Evolutionary conservation across 768 basidiomycete genomes (phyloP), one percentile per base, ranked within the genome.

Genomic region (Tricholoma flavovirens): DNA sequence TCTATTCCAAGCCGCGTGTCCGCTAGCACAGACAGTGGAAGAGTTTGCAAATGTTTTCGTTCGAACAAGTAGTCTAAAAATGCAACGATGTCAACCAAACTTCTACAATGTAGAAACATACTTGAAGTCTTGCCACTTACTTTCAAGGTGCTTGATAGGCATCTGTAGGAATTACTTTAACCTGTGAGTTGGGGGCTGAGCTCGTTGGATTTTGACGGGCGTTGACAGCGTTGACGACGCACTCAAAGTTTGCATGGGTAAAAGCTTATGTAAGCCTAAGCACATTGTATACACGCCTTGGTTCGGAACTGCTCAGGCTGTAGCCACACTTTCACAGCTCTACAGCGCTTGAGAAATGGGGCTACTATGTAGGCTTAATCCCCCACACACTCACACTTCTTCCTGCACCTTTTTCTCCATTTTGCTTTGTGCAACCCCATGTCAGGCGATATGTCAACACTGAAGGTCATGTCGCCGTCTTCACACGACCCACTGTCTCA

Each of bases 1-100:
- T 99, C 96, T 67, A 99, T 97, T 30, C 97, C 97, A 24, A 99
- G 87, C 45, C 97, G 88, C 52, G 94, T 91, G 67, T 97, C 92
- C 40, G 90, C 81, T 49, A 99, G 79, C 0, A 86, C 84, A 55
- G 82, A 83, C 53, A 98, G 82, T 19, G 91, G 83, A 55, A 88
- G 83, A 38, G 86, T 87, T 71, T 90, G 87, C 60, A 90, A 72
- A 69, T 95, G 90, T 73, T 93, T 92, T 70, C 92, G 88, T 78
- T 94, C 93, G 22, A 80, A 69, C 64, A 97, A 81, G 69, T 92
- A 92, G 68, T 81, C 94, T 95, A 68, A 50, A 51, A 21, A 33
- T 50, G 54, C 50, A 32, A 45, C 42, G 64, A 50, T 40, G 58
- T 60, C 51, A 59, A 55, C 35, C 36, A 19, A 46, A 19, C 11